Evolutionary conservation across 768 basidiomycete species (phyloP).

Genomic region (Chlorophyllum brunneum): DNA sequence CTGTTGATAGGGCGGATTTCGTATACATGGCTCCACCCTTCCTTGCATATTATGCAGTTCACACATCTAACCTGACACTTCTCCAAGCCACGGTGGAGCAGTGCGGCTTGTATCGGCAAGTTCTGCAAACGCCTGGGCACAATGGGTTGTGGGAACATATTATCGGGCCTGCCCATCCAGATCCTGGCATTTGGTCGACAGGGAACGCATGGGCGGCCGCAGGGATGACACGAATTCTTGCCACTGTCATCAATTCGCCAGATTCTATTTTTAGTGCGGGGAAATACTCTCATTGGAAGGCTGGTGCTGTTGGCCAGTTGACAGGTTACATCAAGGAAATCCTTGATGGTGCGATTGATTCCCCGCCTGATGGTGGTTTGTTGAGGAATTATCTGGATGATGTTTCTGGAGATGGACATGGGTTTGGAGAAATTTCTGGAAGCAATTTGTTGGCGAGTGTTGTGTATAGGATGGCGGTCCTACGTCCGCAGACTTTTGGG

Average conservation of each 20-base stretch:
- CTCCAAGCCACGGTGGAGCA: slow-evolving; percentile 35
- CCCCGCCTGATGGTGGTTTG: slow-evolving; percentile 29
- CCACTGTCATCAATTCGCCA: slow-evolving; percentile 39
- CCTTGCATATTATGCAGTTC: slow-evolving; percentile 44
- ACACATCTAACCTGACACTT: slow-evolving; percentile 29
- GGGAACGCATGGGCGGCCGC: slow-evolving; percentile 74
- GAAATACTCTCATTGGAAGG: slow-evolving; percentile 17
- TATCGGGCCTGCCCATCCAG: slow-evolving; percentile 32
- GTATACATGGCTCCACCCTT: slow-evolving; percentile 51
- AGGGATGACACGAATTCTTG: slow-evolving; percentile 52
- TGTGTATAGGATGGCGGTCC: slow-evolving; percentile 37
- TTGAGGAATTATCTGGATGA: slow-evolving; percentile 40
- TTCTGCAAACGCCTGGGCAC: slow-evolving; percentile 24
- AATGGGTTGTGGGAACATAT: slow-evolving; percentile 41
- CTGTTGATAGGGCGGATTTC: slow-evolving; percentile 40
- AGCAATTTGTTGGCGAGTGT: slow-evolving; percentile 35
- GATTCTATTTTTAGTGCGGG: slow-evolving; percentile 15
- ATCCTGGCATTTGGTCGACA: slow-evolving; percentile 43
- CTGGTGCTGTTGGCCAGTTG: slow-evolving; percentile 24
- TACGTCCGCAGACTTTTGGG: slow-evolving; percentile 27
- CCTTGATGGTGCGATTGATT: slow-evolving; percentile 35
- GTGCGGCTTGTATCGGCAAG: slow-evolving; percentile 32
- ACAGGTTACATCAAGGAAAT: slow-evolving; percentile 41
- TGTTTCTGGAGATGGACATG: slow-evolving; percentile 20
- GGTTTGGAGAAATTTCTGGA: slow-evolving; percentile 43